These are phyloP conservation scores for Hanseniaspora nectarophila DNA, from an alignment of 805 yeast genomes.

Conservation along the genomic window DNA sequence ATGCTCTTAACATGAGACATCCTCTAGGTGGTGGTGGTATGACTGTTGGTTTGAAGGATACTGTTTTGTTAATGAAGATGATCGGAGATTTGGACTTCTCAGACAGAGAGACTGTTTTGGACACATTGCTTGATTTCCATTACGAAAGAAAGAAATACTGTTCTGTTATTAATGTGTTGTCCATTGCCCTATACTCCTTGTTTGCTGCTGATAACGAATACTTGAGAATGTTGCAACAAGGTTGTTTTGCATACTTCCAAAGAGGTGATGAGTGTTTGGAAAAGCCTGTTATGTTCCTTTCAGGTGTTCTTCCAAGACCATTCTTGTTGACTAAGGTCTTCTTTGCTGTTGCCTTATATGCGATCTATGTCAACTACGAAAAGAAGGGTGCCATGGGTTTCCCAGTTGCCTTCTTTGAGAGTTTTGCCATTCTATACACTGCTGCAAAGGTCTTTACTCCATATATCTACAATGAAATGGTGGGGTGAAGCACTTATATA, in stretches of 20 bases:
- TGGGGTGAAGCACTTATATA: constrained; percentile 23
- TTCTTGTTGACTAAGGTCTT: constrained; percentile 68
- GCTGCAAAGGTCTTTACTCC: constrained; percentile 77
- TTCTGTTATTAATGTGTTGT: constrained; percentile 76
- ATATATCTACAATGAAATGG: constrained; percentile 45
- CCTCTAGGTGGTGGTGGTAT: constrained; percentile 98
- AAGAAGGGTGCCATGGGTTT: constrained; percentile 54
- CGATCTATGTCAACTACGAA: constrained; percentile 56
- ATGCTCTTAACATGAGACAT: constrained; percentile 93
- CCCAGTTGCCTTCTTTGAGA: constrained; percentile 61
- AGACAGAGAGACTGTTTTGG: constrained; percentile 46
- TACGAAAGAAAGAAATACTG: constrained; percentile 64
- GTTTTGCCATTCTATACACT: constrained; percentile 53
- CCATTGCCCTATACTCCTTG: constrained; percentile 77
- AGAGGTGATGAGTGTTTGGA: constrained; percentile 69
- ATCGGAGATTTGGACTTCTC: constrained; percentile 34
- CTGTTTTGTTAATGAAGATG: constrained; percentile 49
- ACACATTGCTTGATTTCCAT: constrained; percentile 57
- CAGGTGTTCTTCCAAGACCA: constrained; percentile 74
- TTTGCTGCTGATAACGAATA: constrained; percentile 74
- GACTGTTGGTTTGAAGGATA: constrained; percentile 91
- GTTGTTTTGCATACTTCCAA: constrained; percentile 78
- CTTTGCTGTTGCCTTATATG: constrained; percentile 78
- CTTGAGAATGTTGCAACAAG: constrained; percentile 61
- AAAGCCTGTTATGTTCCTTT: constrained; percentile 71